Evolutionary conservation across 305 asterid genomes (phyloP), one percentile per base, ranked within the genome.

Genomic region (Fraxinus sp.): DNA sequence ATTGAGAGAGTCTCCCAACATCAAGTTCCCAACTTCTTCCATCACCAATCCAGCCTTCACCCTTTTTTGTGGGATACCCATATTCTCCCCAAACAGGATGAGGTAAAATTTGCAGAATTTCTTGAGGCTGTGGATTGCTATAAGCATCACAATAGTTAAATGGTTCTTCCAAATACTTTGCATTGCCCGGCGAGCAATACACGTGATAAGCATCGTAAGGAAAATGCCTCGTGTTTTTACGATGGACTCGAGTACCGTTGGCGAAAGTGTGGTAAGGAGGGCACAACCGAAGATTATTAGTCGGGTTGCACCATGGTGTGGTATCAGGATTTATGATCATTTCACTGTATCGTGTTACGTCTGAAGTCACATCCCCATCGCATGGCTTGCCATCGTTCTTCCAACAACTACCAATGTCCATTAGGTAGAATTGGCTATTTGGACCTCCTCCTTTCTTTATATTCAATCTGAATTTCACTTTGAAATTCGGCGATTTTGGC

Each of bases 331-430:
- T 89, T 70, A 90, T 78, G 59, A 90, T 87, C 92, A 90, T 89
- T 64, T 90, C 92, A 14, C 90, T 89, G 35, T 90, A 87, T 37
- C 92, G 81, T 7, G 91, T 90, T 0, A 89, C 92, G 70, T 89
- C 92, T 9, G 91, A 80, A 20, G 88, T 89, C 22, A 87, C 93
- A 75, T 90, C 75, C 4, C 95, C 92, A 16, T 91, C 87, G 72
- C 93, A 91, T 20, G 88, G 81, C 46, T 76, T 4, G 7, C 94
- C 92, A 0, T 85, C 86, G 91, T 90, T 91, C 88, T 90, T 91
- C 93, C 92, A 89, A 82, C 92, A 91, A 66, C 92, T 89, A 0
- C 94, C 94, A 66, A 89, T 91, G 88, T 91, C 94, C 89, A 90
- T 85, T 1, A 90, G 82, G 88, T 90, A 89, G 79, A 91, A 89